Evolutionary conservation across 1,139 yeast species (phyloP), one percentile per base, ranked within the genome.

Genomic region (Yamadazyma sp.): DNA sequence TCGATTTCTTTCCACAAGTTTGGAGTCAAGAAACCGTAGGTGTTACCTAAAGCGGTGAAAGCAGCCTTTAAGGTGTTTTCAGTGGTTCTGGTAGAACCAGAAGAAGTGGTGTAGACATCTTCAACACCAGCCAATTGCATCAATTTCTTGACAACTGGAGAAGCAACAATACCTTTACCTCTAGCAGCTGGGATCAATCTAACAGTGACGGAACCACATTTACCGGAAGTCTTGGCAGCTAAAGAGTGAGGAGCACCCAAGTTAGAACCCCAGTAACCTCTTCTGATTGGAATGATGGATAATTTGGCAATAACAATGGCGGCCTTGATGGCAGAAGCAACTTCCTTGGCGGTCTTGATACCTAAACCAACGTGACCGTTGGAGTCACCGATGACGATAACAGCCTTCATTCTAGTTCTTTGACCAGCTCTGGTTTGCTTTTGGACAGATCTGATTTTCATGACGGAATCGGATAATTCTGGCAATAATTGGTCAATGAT

Each of bases 381-480:
- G 66, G 91, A 79, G 81, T 94, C 98, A 83, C 99, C 99, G 73
- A 92, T 89, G 69, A 92, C 91, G 71, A 94, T 98, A 69, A 92
- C 96, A 74, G 98, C 98, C 94, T 94, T 94, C 87, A 92, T 91
- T 83, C 99, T 89, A 78, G 98, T 92, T 84, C 99, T 92, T 84
- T 92, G 99, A 89, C 99, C 99, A 66, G 99, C 99, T 80, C 96
- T 85, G 83, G 99, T 92, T 81, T 92, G 99, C 85, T 92, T 92
- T 81, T 92, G 99, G 62, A 92, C 98, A 59, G 99, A 95, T 83
- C 94, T 86, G 79, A 92, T 92, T 88, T 89, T 89, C 98, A 92
- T 92, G 68, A 94, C 98, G 78, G 92, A 96, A 72, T 92, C 99
- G 79, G 86, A 84, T 71, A 92, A 85, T 67, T 79, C 85, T 69